Evolutionary conservation across 2,329 filamentous ascomycete genomes (phyloP), one percentile per base, ranked within the genome.

Genomic region (Gremmenia infestans): DNA sequence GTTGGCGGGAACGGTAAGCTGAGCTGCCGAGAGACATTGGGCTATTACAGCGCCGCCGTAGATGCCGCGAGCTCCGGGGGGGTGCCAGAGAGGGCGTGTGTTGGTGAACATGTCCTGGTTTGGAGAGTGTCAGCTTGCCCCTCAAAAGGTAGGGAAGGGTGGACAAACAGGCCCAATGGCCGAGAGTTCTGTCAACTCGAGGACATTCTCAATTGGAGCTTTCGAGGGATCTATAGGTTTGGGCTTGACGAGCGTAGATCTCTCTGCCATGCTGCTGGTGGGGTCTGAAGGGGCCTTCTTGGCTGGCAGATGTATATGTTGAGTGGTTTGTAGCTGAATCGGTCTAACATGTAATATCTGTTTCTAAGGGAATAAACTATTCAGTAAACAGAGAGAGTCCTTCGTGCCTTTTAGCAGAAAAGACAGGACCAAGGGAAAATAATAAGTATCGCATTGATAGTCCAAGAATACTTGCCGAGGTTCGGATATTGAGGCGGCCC

Each of bases 41-140:
- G 93, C 92, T 65, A 99, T 97, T 39, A 95, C 91, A 55, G 89
- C 86, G 62, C 92, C 92, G 70, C 94, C 94, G 68, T 91, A 99
- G 73, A 99, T 91, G 58, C 94, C 94, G 53, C 94, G 85, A 2
- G 94, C 94, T 19, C 91, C 91, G 0, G 89, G 87, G 0, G 94
- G 94, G 65, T 95, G 92, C 92, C 92, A 97, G 59, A 94, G 81
- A 22, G 88, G 88, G 39, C 91, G 88, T 2, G 91, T 89, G 72
- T 99, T 99, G 54, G 94, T 97, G 77, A 94, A 99, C 64, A 97
- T 86, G 71, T 96, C 88, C 86, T 90, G 59, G 12, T 50, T 39
- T 62, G 58, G 28, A 56, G 56, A 42, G 63, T 54, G 40, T 65
- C 58, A 57, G 48, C 15, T 22, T 48, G 6, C 28, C 6, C 19